Base-by-base conservation (phyloP, 805 yeast genomes). In the Yarrowia porcina region DNA sequence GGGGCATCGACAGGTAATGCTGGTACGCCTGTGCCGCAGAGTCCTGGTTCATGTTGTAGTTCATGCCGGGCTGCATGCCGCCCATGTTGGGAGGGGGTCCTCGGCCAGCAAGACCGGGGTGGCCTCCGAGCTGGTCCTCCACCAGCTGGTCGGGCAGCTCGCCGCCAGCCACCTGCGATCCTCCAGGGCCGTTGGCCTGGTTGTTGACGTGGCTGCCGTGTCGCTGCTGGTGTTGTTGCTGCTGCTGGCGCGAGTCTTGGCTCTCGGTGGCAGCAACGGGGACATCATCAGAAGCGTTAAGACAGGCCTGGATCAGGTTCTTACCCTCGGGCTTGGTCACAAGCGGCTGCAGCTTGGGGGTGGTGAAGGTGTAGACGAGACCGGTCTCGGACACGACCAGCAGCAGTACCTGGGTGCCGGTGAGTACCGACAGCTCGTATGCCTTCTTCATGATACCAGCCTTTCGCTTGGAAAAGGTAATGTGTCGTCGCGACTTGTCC, bases 391-490 rank as follows among this genome's bases (percentile, higher is more conserved):
- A 88, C 30, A 94, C 99, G 63, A 94, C 99, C 69, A 94, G 83
- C 65, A 94, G 80, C 67, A 94, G 82, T 28, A 94, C 98, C 76
- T 94, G 99, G 32, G 99, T 94, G 64, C 99, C 99, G 13, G 99
- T 94, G 70, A 94, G 82, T 61, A 94, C 98, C 20, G 96, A 88
- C 67, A 94, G 82, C 75, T 94, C 99, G 77, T 93, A 94, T n/a
- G 99, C 99, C 79, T 94, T 94, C 79, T 94, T 94, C 99, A 94
- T 94, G 72, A 94, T 93, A 69, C 99, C 99, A 49, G 97, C 98
- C 77, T 93, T 93, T 77, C 99, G 88, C 79, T 94, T 94, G 61
- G 97, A 90, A 72, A 94, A 94, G 30, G 99, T 94, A 70, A 94
- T 96, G 77, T 94, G 99, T 72, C 99, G 89, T 75, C 99, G 86